Evolutionary conservation across 2,329 filamentous ascomycete genomes (phyloP), one percentile per base, ranked within the genome.

Genomic region (Shiraia sp.): DNA sequence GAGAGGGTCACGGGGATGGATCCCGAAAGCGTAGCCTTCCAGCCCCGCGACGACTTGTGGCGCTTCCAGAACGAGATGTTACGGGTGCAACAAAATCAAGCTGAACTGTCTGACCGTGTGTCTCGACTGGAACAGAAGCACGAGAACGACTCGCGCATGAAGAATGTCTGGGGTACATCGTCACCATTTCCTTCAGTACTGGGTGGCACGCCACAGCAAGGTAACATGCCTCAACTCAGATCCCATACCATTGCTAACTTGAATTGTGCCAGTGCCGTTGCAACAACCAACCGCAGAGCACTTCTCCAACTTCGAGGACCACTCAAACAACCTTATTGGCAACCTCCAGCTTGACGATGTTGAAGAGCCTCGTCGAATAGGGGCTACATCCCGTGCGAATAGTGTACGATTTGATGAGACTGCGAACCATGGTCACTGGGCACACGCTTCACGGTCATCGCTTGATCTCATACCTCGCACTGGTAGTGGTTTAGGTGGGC

Each of bases 361-460:
- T 49, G 90, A 97, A 49, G 87, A 91, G 63, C 88, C 88, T 23
- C 85, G 90, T 42, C 83, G 90, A 26, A 82, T 92, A 50, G 89
- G 93, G 39, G 89, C 88, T 14, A 87, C 90, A 13, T 99, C 93
- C 13, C 82, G 93, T 57, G 92, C 93, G 33, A 97, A 97, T 66
- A 97, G 93, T 64, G 93, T 99, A 55, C 88, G 93, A 26, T 99
- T 99, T 61, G 93, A 97, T 64, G 92, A 97, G 67, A 96, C 90
- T 63, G 91, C 92, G 10, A 83, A 96, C 57, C 90, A 96, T 58
- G 87, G 89, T 33, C 90, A 90, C 67, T 95, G 93, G 82, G 86
- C 85, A 26, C 89, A 95, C 61, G 83, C 82, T 51, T 88, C 86
- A 45, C 83, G 92, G 31, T 86, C 90, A 41, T 92, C 89, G 10